A percentile compares a stretch with the other conserved stretches of the same genome.
Evolutionary conservation across 2,329 filamentous ascomycete genomes (phyloP).

Genomic region (Acrodontium crateriforme): DNA sequence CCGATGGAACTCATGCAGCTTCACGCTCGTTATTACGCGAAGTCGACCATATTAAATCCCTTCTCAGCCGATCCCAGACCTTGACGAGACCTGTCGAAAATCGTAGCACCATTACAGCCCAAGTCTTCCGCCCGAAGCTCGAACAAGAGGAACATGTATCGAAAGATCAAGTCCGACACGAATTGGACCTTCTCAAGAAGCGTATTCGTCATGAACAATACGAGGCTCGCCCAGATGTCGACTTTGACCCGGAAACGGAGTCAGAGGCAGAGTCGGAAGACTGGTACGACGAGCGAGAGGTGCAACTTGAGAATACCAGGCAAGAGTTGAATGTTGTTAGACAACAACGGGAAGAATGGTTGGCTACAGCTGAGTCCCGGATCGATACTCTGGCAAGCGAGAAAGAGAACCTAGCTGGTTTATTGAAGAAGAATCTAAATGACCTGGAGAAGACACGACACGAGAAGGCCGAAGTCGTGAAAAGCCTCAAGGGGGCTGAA

Average conservation of each 20-base stretch:
- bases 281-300: conserved; percentile 16
- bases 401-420: conserved; percentile 15
- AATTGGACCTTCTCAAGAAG: conserved; percentile 11
- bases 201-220: conserved; percentile 8
- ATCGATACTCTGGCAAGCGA: conserved; percentile 20
- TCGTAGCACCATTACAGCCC: conserved; percentile 9
- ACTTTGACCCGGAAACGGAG: conserved; percentile 14
- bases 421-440: conserved; percentile 7
- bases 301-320: conserved; percentile 16
- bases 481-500: conserved; percentile 6
- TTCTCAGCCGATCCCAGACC: conserved; percentile 7
- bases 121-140: conserved; percentile 9
- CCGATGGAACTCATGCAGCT: not conserved
- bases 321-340: conserved; percentile 14
- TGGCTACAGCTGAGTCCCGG: conserved; percentile 21
- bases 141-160: conserved; percentile 5
- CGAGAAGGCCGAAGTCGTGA: conserved; percentile 4
- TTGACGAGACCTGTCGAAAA: conserved; percentile 1
- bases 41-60: conserved; percentile 13
- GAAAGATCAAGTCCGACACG: conserved; percentile 10
- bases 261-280: conserved; percentile 10
- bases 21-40: conserved; percentile 9
- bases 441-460: conserved; percentile 7
- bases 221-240: conserved; percentile 1
- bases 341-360: conserved; percentile 16